Evolutionary conservation across 2,329 filamentous ascomycete species (phyloP), one percentile per base, ranked within the genome.

Genomic region (Diaporthe destruens): DNA sequence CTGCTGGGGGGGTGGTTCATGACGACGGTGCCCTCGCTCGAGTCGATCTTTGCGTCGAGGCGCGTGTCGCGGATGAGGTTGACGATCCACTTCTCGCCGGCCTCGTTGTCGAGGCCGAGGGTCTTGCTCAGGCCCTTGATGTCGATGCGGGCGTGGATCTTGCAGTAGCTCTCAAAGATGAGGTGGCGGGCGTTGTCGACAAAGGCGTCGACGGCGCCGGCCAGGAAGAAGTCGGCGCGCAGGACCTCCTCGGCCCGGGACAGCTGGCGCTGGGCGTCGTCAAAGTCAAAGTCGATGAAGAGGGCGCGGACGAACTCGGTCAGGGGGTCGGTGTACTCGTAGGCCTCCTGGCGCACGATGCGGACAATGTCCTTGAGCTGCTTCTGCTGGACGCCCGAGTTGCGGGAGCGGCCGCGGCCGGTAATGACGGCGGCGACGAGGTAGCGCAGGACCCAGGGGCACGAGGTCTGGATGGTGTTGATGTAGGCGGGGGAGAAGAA

Each of bases 71-170:
- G 93, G 85, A 99, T 99, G 76, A 99, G 89, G 87, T 99, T 99
- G 79, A 99, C 96, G 80, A 99, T 99, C 96, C 96, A 99, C 88
- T 99, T 99, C 91, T 99, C 96, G 79, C 96, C 96, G 80, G 98
- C 96, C 81, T 97, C 94, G 79, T 95, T 92, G 81, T 93, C 94
- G 76, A 99, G 89, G 76, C 96, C 96, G 74, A 99, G 91, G 82
- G 96, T 94, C 76, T 91, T 93, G 76, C 95, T 98, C 73, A 99
- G 90, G 79, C 98, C 96, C 89, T 95, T 95, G 83, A 99, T 98
- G 83, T 98, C 96, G 82, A 99, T 99, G 79, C 96, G 90, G 82
- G 97, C 95, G 84, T 98, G 97, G 82, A 99, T 99, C 90, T 98
- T 98, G 94, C 96, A 99, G 89, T 99, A 99, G 83, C 92, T 95